A percentile compares a stretch with the other conserved stretches of the same genome.
These are phyloP conservation scores for Annulohypoxylon truncatum DNA, from an alignment of 2,329 filamentous ascomycete species.

Conservation along the genomic window DNA sequence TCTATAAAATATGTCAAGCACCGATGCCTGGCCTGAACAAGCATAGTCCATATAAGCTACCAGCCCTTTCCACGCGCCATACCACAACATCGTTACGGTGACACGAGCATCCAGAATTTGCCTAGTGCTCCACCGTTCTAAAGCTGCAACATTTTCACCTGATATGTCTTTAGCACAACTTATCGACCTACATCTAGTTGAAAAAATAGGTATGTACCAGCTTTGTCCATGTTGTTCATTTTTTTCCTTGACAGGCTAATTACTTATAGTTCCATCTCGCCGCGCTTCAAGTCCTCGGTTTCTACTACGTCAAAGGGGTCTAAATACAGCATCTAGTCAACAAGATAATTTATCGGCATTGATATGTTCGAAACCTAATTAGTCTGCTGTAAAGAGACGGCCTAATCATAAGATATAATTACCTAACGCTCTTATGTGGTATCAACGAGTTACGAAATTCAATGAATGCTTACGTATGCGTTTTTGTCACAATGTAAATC, in stretches of 20 bases:
- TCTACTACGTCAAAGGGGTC: not conserved
- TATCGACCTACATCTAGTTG: not conserved
- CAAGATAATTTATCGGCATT: too few relatives aligned
- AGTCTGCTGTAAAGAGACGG: too few relatives aligned
- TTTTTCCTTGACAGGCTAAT: not conserved
- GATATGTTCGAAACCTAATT: too few relatives aligned
- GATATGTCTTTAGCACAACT: not conserved
- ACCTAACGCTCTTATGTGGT: not conserved
- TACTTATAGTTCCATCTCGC: not conserved
- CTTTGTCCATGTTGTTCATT: not conserved
- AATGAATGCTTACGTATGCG: too few relatives aligned
- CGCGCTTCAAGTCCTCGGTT: not conserved
- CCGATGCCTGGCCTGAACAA: not conserved
- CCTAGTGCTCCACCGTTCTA: not conserved
- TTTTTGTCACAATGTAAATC: not conserved
- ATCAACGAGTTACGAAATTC: too few relatives aligned
- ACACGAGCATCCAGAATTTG: not conserved
- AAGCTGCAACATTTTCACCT: not conserved
- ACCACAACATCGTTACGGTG: not conserved
- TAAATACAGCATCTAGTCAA: not conserved
- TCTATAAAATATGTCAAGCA: not conserved
- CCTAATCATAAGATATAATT: too few relatives aligned
- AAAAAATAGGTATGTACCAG: not conserved
- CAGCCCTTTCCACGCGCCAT: not conserved
- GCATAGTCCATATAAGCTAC: not conserved